phyloP scores from a whole-genome alignment of 108 stramenopile genomes.

The Nannochloropsis oceanica region DNA sequence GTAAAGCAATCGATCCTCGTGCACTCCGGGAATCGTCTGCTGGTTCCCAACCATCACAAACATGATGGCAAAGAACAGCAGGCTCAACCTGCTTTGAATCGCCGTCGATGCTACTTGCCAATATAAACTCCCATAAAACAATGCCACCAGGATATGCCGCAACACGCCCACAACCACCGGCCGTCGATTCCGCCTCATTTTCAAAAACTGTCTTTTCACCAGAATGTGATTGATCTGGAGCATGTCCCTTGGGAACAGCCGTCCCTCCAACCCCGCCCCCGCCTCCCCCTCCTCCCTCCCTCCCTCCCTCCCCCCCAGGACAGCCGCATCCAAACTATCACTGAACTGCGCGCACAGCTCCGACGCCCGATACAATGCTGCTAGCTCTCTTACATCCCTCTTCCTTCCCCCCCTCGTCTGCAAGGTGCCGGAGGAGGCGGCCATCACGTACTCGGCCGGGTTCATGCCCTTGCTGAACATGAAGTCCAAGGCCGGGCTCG shows the following conservation, averaged over 20 bases:
- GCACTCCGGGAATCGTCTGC: conserved; percentile 26
- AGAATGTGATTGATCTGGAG: not conserved
- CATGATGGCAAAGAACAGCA: conserved; percentile 26
- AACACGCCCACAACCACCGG: not conserved
- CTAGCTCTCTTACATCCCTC: not conserved
- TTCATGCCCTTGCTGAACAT: not conserved
- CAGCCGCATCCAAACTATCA: not conserved
- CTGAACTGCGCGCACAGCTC: not conserved
- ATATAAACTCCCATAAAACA: conserved; percentile 16
- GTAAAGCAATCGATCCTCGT: conserved; percentile 26
- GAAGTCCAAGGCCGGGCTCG: not conserved
- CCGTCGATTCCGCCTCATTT: not conserved
- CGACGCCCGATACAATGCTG: not conserved
- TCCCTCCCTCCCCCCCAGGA: not conserved
- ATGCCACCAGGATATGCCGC: conserved; percentile 15
- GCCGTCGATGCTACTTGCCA: conserved; percentile 10
- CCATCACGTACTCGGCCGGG: conserved; percentile 10
- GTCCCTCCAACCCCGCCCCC: not conserved
- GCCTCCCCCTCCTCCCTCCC: not conserved
- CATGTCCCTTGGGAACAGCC: not conserved
- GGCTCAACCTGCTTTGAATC: conserved; percentile 1
- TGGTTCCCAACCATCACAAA: conserved; percentile 32
- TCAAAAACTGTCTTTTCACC: not conserved
- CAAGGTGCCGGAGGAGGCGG: not conserved
- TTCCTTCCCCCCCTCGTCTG: not conserved